Percentiles rank a stretch among this genome's conserved stretches.
Conservation (phyloP, 768 basidiomycete species). For the Mrakia hoshinonis region DNA sequence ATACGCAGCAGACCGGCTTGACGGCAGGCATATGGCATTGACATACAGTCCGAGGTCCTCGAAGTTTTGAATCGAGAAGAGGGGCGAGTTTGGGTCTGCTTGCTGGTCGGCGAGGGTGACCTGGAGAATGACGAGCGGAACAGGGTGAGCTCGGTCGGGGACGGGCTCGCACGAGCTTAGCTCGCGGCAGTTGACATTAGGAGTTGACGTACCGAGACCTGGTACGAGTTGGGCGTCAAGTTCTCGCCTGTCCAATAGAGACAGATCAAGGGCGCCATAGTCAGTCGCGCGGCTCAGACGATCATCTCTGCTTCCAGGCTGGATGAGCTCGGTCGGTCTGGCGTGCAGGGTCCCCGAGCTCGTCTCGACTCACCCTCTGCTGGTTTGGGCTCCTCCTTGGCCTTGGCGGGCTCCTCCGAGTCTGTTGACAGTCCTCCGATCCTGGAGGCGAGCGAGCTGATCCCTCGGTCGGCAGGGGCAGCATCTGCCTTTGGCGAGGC, state of each 20-base stretch:
- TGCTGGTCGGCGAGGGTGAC: constrained; percentile 96
- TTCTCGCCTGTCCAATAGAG: not conserved
- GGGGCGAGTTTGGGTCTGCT: constrained; percentile 86
- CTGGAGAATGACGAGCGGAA: constrained; percentile 41
- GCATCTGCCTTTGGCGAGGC: not conserved
- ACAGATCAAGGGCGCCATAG: not conserved
- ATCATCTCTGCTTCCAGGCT: too few relatives aligned
- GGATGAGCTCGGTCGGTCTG: too few relatives aligned
- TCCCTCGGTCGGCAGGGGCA: constrained; percentile 10
- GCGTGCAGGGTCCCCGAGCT: not conserved
- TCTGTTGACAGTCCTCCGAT: constrained; percentile 22
- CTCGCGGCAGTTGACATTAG: too few relatives aligned
- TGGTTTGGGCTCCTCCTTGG: not conserved
- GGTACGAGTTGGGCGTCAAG: constrained; percentile 24
- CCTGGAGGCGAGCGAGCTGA: constrained; percentile 26
- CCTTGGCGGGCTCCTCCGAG: constrained; percentile 7
- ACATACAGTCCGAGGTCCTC: constrained; percentile 90
- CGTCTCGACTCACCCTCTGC: constrained; percentile 4
- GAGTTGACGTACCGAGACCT: constrained; percentile 20
- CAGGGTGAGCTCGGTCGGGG: constrained; percentile 10
- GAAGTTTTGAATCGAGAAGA: constrained; percentile 86
- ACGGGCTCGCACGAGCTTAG: not conserved
- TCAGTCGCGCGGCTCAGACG: too few relatives aligned
- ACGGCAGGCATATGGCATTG: not conserved
- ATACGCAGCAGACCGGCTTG: not conserved